Base-by-base conservation (phyloP, 306 rosid genomes). In the Myrica gale region DNA sequence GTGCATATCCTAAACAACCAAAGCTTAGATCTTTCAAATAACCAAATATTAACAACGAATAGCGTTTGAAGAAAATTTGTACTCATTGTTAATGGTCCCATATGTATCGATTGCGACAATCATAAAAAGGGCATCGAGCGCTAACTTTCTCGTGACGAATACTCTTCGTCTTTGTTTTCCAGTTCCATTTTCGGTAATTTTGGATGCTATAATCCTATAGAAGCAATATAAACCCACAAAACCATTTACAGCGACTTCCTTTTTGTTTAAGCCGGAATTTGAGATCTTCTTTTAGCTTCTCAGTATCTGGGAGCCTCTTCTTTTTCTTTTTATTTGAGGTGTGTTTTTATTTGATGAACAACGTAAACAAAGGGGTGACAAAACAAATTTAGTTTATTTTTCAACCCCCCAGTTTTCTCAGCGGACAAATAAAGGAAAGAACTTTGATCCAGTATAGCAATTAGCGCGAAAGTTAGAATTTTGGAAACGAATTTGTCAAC, bases 1-100 rank as follows among this genome's bases (percentile, higher is more conserved):
- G 70, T n/a, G 17, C 70, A 66, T 41, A 66, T 66, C 70, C 51
- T 66, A 17, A 16, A 63, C 66, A 17, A 41, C 21, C 21, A 63
- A 26, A 62, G 15, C 8, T 9, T 39, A 16, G 21, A 15, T 63
- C 69, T 63, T 63, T 63, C 46, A 5, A 1, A 42, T 3, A 41
- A 17, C 46, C 41, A 42, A 65, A 66, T 44, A 66, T 42, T 41
- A 66, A 66, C 15, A 4, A 4, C 12, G 9, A 42, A 17, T 26
- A 42, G 12, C 2, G 37, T 13, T 9, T 26, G 6, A 9, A 60
- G 10, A 0, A 5, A 23, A 60, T 19, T 52, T 60, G 32, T 11
- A 23, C 32, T 11, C n/a, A 5, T 23, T 60, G 67, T 42, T 42
- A 60, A 60, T 60, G n/a, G 32, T 26, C 70, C 69, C 70, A 66